Evolutionary conservation across 768 basidiomycete genomes (phyloP).

Genomic region (Mycena indigotica): DNA sequence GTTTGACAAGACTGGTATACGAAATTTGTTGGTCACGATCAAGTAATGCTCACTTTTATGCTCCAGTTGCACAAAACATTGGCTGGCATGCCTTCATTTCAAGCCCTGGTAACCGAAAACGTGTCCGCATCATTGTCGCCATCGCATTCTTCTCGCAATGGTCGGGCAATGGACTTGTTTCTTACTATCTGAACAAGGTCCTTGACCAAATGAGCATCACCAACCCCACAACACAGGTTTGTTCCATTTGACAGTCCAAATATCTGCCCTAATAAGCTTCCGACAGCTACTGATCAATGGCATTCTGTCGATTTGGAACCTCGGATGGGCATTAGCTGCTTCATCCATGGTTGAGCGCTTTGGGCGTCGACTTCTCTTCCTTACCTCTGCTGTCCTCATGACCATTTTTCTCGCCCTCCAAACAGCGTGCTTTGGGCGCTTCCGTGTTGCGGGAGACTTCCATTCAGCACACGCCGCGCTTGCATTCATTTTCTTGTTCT

Average conservation of each 20-base stretch:
- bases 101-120: constrained; percentile 53
- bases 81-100: constrained; percentile 50
- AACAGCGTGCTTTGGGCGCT: constrained; percentile 47
- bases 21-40: constrained; percentile 35
- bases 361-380: constrained; percentile 55
- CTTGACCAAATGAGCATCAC: constrained; percentile 51
- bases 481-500: constrained; percentile 62
- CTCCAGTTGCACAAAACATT: constrained; percentile 41
- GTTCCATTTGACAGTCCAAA: too few species aligned
- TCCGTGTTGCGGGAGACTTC: constrained; percentile 29
- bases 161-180: constrained; percentile 18
- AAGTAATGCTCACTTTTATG: constrained; percentile 46
- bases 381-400: constrained; percentile 42
- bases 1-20: constrained; percentile 47
- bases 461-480: constrained; percentile 53
- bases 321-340: constrained; percentile 51
- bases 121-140: constrained; percentile 53
- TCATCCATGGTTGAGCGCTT: constrained; percentile 53
- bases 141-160: constrained; percentile 57
- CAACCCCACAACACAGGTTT: constrained; percentile 25
- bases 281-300: constrained; percentile 63
- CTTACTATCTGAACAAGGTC: constrained; percentile 54
- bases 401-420: constrained; percentile 50
- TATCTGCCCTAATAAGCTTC: too few species aligned
- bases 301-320: constrained; percentile 61